Conservation (phyloP, 768 basidiomycete species). For the Naganishia randhawae region DNA sequence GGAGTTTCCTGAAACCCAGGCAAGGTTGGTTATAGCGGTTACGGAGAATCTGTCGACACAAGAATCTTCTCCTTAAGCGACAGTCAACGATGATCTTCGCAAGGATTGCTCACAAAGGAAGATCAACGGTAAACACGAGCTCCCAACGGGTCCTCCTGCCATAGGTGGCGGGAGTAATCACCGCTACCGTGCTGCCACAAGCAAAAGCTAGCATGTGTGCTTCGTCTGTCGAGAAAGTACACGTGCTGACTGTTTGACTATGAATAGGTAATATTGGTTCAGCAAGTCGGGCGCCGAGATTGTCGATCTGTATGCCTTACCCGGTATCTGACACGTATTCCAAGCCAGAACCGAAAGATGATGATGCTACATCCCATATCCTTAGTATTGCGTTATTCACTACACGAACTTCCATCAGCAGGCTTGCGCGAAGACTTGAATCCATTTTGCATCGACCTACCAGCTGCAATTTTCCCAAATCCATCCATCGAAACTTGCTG, state of each 20-base stretch:
- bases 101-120: neutral
- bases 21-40: constrained; percentile 3
- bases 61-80: neutral
- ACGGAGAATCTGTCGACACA: neutral
- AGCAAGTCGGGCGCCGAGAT: no score
- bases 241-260: neutral
- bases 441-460: neutral
- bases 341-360: constrained; percentile 1
- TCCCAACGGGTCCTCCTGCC: constrained; percentile 4
- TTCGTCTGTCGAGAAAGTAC: neutral
- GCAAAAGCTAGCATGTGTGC: neutral
- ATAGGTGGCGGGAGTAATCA: neutral
- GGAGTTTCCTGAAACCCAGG: constrained; percentile 1
- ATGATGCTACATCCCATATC: neutral
- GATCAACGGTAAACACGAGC: neutral
- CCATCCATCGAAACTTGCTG: neutral
- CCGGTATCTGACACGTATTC: neutral
- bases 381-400: neutral
- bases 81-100: neutral
- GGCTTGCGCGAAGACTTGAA: neutral
- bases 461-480: neutral
- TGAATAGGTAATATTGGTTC: neutral
- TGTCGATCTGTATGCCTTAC: neutral
- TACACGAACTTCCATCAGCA: neutral
- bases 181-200: neutral